Evolutionary conservation across 2,329 filamentous ascomycete species (phyloP).

Genomic region (Colletotrichum sp.): DNA sequence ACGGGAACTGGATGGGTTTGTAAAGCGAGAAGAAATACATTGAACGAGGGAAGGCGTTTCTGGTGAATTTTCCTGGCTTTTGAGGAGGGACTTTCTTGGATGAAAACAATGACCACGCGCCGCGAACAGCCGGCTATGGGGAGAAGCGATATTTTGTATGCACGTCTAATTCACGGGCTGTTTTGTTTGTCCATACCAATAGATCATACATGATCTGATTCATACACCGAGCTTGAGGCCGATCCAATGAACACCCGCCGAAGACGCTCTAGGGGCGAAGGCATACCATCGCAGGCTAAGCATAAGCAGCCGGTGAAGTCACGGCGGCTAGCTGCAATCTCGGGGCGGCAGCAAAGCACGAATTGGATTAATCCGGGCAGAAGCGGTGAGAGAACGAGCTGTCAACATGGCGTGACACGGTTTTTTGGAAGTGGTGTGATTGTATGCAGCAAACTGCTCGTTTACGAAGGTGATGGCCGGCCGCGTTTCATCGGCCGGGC

Average conservation of each 20-base stretch:
- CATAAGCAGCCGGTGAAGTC: not conserved
- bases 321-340: not conserved
- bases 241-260: not conserved
- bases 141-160: not conserved
- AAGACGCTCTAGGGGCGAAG: not conserved
- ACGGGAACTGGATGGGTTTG: conserved; percentile 12
- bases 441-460: not conserved
- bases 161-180: not conserved
- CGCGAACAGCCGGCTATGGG: not conserved
- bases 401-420: not conserved
- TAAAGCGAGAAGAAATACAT: not conserved
- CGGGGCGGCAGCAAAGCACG: not conserved
- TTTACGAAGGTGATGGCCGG: not conserved
- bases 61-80: not conserved
- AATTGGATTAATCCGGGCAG: not conserved
- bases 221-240: not conserved
- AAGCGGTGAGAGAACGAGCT: not conserved
- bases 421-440: not conserved
- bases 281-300: not conserved
- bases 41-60: not conserved
- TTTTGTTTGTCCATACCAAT: not conserved
- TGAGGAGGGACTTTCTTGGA: not conserved
- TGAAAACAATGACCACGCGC: not conserved
- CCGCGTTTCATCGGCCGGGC: rapidly evolving
- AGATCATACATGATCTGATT: not conserved